Percentiles rank a stretch among this genome's conserved stretches.
Conservation (phyloP, 208 protist genomes). For the Spongospora subterranea region DNA sequence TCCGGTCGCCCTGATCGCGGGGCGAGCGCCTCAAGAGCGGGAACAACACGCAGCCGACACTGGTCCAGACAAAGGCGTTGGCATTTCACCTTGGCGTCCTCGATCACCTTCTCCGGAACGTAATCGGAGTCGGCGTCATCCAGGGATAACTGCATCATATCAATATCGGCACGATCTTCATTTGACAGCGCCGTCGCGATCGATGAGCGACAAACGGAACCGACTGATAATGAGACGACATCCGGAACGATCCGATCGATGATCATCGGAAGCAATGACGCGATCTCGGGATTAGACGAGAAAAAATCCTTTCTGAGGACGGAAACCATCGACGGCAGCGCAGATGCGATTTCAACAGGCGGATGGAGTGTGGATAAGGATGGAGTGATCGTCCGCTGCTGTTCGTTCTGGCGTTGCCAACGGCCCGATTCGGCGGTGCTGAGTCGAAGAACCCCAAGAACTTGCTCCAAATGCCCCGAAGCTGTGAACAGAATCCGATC, state of each 20-base stretch:
- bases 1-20: too few species aligned
- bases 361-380: background rate
- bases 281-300: background rate
- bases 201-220: background rate
- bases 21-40: too few species aligned
- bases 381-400: background rate
- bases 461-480: background rate
- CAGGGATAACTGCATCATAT: too few species aligned
- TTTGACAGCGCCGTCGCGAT: too few species aligned
- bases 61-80: too few species aligned
- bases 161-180: too few species aligned
- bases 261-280: background rate
- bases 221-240: background rate
- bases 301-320: background rate
- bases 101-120: too few species aligned
- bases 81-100: too few species aligned
- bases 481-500: slow-evolving; percentile 2
- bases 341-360: background rate
- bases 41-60: too few species aligned
- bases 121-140: too few species aligned
- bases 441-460: background rate
- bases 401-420: too few species aligned
- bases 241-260: background rate
- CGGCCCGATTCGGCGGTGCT: too few species aligned
- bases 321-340: background rate